These are phyloP conservation scores for Metschnikowia hibisci DNA, from an alignment of 805 yeast species.

Conservation along the genomic window DNA sequence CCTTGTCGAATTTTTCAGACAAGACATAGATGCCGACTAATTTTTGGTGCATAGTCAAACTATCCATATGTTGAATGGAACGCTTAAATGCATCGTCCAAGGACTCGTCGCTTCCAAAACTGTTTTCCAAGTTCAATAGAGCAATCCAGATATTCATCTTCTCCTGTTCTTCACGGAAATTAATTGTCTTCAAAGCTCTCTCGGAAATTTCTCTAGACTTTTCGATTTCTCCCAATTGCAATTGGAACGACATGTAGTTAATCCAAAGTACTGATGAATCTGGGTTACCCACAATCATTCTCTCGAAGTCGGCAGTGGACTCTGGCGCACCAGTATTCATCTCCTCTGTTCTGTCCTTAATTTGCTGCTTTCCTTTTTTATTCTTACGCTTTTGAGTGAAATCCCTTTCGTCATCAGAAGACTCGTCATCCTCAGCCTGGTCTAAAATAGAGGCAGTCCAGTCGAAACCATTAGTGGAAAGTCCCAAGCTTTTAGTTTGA, in stretches of 20 bases:
- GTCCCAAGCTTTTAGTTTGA: slow-evolving; percentile 39
- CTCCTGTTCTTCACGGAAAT: slow-evolving; percentile 88
- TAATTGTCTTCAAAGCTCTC: slow-evolving; percentile 87
- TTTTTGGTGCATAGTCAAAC: slow-evolving; percentile 75
- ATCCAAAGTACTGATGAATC: slow-evolving; percentile 94
- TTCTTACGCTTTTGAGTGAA: slow-evolving; percentile 48
- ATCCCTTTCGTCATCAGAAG: slow-evolving; percentile 54
- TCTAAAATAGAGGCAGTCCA: slow-evolving; percentile 92
- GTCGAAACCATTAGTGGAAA: slow-evolving; percentile 85
- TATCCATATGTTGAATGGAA: slow-evolving; percentile 89
- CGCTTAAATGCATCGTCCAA: slow-evolving; percentile 77
- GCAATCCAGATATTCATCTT: slow-evolving; percentile 96
- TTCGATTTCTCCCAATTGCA: slow-evolving; percentile 89
- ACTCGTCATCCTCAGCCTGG: slow-evolving; percentile 60
- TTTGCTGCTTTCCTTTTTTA: slow-evolving; percentile 47
- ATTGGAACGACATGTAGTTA: slow-evolving; percentile 97
- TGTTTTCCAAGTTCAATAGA: slow-evolving; percentile 84
- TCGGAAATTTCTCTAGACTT: slow-evolving; percentile 92
- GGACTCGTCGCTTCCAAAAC: slow-evolving; percentile 84
- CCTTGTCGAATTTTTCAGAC: slow-evolving; percentile 68
- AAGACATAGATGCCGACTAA: slow-evolving; percentile 69
- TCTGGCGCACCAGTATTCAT: slow-evolving; percentile 84
- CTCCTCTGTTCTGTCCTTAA: slow-evolving; percentile 81
- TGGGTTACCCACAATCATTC: slow-evolving; percentile 87
- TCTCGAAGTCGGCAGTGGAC: slow-evolving; percentile 86